These are phyloP conservation scores for Lathyrus aphaca DNA, from an alignment of 306 rosid species.

Conservation along the genomic window DNA sequence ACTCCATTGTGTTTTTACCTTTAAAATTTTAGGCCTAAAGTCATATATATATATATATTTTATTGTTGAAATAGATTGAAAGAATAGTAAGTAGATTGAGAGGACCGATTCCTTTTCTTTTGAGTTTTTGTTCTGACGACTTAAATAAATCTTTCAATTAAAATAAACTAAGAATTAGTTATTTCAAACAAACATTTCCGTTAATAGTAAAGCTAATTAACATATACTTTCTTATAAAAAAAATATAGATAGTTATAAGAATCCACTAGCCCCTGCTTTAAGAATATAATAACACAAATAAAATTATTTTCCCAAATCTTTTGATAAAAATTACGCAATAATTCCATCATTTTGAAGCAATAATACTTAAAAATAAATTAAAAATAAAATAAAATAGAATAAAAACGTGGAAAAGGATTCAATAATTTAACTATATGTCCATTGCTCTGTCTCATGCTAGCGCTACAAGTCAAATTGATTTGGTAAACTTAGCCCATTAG, in stretches of 20 bases:
- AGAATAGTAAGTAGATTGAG: too few species aligned
- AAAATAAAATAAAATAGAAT: too few species aligned
- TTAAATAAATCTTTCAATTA: neutral
- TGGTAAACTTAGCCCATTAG: slow-evolving; percentile 12
- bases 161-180: neutral
- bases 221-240: too few species aligned
- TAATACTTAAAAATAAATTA: neutral
- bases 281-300: neutral
- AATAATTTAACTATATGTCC: slow-evolving; percentile 10
- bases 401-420: neutral
- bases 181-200: neutral
- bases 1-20: too few species aligned
- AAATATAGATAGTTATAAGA: neutral
- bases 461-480: slow-evolving; percentile 37
- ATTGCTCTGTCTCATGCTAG: slow-evolving; percentile 18
- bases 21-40: too few species aligned
- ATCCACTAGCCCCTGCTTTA: neutral
- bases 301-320: neutral
- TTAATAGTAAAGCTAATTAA: neutral
- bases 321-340: neutral
- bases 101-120: neutral
- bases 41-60: too few species aligned
- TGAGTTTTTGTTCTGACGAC: neutral
- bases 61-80: too few species aligned
- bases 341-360: neutral